These are phyloP conservation scores for Alternaria gansuensis DNA, from an alignment of 2,329 filamentous ascomycete genomes.

Conservation along the genomic window DNA sequence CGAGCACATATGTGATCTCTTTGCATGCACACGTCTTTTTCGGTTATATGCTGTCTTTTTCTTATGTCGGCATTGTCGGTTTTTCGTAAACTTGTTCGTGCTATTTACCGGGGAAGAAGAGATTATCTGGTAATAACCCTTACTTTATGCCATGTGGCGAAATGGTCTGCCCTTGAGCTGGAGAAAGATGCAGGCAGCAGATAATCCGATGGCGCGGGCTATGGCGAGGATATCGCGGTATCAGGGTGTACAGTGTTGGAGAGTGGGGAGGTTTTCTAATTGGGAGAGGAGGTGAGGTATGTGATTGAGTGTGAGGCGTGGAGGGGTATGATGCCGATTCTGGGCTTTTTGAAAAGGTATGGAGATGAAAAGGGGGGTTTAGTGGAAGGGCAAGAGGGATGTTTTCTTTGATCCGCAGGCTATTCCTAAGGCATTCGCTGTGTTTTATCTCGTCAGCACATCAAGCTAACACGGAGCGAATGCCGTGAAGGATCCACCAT, in stretches of 20 bases:
- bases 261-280: conserved; percentile 26
- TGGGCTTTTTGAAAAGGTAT: conserved; percentile 19
- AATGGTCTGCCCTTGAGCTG: neutral
- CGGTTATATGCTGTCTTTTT: too few relatives aligned
- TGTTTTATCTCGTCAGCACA: too few relatives aligned
- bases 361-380: conserved; percentile 16
- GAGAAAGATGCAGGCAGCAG: conserved; percentile 12
- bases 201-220: conserved; percentile 28
- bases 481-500: too few relatives aligned
- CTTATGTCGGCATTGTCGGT: too few relatives aligned
- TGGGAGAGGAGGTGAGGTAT: conserved; percentile 16
- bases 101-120: too few relatives aligned
- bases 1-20: neutral
- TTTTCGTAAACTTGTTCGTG: too few relatives aligned
- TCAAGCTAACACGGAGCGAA: too few relatives aligned
- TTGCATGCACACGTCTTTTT: neutral
- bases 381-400: conserved; percentile 21
- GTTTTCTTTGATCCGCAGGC: neutral
- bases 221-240: conserved; percentile 24
- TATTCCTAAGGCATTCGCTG: neutral
- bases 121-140: too few relatives aligned
- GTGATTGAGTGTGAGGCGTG: conserved; percentile 20
- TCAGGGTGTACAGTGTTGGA: conserved; percentile 25
- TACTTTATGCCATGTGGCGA: too few relatives aligned
- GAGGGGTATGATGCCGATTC: conserved; percentile 14